These are phyloP conservation scores for Dictyostelium brefeldianum DNA, from an alignment of 78 protist genomes.

Conservation along the genomic window DNA sequence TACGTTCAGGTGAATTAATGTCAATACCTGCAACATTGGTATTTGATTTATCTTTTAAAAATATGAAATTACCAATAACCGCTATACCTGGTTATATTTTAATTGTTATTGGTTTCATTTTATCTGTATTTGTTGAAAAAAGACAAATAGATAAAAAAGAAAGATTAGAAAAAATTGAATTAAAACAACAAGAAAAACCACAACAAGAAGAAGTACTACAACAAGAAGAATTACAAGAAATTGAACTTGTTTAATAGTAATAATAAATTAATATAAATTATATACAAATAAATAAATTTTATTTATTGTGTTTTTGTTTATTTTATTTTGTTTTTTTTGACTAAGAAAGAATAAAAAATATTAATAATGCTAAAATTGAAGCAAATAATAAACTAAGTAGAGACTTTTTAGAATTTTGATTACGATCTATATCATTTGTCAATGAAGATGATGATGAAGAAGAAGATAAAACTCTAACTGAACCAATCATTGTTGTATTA, in stretches of 20 bases:
- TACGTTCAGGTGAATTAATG: slow-evolving; percentile 70
- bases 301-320: not conserved
- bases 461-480: slow-evolving; percentile 23
- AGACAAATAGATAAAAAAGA: not conserved
- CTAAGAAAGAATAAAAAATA: slow-evolving; percentile 47
- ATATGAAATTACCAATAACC: not conserved
- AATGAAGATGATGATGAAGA: slow-evolving; percentile 11
- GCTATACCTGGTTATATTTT: slow-evolving; percentile 62
- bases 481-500: slow-evolving; percentile 28
- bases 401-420: slow-evolving; percentile 4
- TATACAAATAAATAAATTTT: no score
- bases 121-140: slow-evolving; percentile 38
- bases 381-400: slow-evolving; percentile 32
- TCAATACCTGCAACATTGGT: slow-evolving; percentile 42
- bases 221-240: no score
- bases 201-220: no score
- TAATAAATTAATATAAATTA: no score
- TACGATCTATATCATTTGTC: not conserved
- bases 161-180: no score
- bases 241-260: no score
- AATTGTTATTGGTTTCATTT: slow-evolving; percentile 46
- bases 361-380: slow-evolving; percentile 23
- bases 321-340: not conserved
- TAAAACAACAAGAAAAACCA: no score
- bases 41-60: slow-evolving; percentile 21